phyloP scores from a whole-genome alignment of 2,329 filamentous ascomycete genomes.

The Venturia pyrina region DNA sequence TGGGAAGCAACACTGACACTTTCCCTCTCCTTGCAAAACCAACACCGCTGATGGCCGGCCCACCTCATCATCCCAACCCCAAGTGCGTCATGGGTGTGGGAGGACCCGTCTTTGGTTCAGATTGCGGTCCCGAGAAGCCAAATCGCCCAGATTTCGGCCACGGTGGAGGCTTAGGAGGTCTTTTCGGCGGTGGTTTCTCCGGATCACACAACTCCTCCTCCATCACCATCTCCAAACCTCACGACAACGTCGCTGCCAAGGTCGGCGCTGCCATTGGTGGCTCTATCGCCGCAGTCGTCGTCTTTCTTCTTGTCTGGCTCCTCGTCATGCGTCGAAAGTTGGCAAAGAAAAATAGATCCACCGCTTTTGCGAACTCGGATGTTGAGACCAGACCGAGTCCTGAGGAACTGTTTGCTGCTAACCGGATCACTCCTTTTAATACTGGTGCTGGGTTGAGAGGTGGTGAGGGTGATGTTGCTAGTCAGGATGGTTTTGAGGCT shows the following conservation, averaged over 20 bases:
- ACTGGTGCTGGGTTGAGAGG: not conserved
- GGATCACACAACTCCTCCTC: not conserved
- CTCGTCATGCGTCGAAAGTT: not conserved
- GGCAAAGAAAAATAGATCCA: not conserved
- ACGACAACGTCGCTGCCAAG: not conserved
- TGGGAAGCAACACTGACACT: not conserved
- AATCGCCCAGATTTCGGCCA: not conserved
- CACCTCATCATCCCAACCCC: not conserved
- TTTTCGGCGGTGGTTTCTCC: not conserved
- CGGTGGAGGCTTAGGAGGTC: not conserved
- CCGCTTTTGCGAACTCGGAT: not conserved
- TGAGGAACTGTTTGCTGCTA: not conserved
- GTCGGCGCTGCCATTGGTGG: not conserved
- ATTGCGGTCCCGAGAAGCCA: not conserved
- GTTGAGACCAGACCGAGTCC: not conserved
- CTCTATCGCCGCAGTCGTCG: not conserved
- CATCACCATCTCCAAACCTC: not conserved
- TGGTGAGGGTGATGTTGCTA: not conserved
- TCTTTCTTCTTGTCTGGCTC: not conserved
- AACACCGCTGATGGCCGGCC: not conserved
- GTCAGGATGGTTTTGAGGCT: not conserved
- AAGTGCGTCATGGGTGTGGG: not conserved
- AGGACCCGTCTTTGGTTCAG: not conserved
- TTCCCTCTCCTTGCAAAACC: not conserved
- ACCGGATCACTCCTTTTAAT: not conserved